Evolutionary conservation across 768 basidiomycete species (phyloP).

Genomic region (Scleroderma bovista): DNA sequence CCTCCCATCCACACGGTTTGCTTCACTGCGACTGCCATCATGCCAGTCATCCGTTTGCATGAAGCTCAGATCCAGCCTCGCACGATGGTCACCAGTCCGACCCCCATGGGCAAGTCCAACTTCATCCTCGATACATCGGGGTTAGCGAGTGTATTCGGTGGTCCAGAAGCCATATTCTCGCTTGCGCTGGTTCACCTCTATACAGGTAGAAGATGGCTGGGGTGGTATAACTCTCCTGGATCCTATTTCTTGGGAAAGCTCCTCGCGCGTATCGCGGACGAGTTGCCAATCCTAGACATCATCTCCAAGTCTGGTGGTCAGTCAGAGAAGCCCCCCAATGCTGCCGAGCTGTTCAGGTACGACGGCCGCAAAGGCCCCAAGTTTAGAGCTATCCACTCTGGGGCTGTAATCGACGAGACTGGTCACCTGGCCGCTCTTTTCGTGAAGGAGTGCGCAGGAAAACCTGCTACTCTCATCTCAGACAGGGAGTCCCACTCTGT

Average conservation of each 20-base stretch:
- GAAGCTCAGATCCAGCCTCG: neutral
- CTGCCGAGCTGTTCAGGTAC: constrained; percentile 17
- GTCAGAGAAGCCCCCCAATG: constrained; percentile 15
- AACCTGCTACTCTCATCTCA: neutral
- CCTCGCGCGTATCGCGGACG: neutral
- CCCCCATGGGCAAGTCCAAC: neutral
- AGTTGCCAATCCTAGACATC: neutral
- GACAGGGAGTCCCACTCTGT: constrained; percentile 11
- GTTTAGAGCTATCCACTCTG: constrained; percentile 22
- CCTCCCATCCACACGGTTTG: no score
- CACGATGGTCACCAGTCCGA: neutral
- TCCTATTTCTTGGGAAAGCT: neutral
- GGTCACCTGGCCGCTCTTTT: constrained; percentile 26
- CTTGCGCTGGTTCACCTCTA: constrained; percentile 20
- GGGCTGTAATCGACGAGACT: constrained; percentile 20
- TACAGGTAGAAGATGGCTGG: constrained; percentile 15
- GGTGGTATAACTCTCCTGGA: neutral
- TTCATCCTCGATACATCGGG: constrained; percentile 14
- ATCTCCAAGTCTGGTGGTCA: constrained; percentile 7
- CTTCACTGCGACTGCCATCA: no score
- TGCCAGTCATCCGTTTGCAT: no score
- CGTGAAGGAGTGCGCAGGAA: constrained; percentile 14
- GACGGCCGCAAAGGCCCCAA: constrained; percentile 24
- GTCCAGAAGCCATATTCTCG: constrained; percentile 21
- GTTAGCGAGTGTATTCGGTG: constrained; percentile 22